phyloP scores from a whole-genome alignment of 495 filamentous ascomycete genomes.

The Tuber microsphaerosporum region DNA sequence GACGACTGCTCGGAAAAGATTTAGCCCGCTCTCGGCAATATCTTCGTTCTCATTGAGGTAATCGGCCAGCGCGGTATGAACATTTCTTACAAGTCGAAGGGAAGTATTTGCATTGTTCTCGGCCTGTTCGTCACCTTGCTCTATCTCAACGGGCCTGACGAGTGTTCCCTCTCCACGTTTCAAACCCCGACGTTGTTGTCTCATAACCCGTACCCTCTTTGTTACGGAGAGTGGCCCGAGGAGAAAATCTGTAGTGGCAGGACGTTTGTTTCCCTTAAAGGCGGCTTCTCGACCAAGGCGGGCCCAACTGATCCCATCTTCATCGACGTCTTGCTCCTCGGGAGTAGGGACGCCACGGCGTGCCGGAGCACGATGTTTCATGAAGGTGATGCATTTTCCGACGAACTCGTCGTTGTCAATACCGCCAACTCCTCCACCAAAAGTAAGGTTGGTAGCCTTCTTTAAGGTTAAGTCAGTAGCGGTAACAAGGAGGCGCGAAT shows the following conservation, averaged over 20 bases:
- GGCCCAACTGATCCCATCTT: slow-evolving; percentile 81
- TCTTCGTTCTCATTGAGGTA: slow-evolving; percentile 25
- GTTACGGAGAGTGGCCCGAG: slow-evolving; percentile 84
- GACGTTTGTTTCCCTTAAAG: slow-evolving; percentile 63
- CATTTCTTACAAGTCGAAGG: slow-evolving; percentile 60
- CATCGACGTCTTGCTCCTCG: slow-evolving; percentile 51
- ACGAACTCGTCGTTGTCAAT: slow-evolving; percentile 92
- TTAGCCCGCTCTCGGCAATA: slow-evolving; percentile 52
- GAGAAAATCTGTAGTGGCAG: slow-evolving; percentile 73
- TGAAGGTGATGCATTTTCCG: slow-evolving; percentile 80
- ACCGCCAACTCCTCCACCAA: slow-evolving; percentile 61
- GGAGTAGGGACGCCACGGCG: slow-evolving; percentile 42
- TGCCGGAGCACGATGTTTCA: slow-evolving; percentile 56
- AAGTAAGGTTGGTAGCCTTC: slow-evolving; percentile 50
- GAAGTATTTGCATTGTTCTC: slow-evolving; percentile 44
- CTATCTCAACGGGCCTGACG: slow-evolving; percentile 66
- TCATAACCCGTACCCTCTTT: slow-evolving; percentile 63
- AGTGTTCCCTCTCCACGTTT: slow-evolving; percentile 58
- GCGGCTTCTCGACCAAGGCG: slow-evolving; percentile 70
- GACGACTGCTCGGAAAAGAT: slow-evolving; percentile 74
- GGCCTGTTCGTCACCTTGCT: slow-evolving; percentile 50
- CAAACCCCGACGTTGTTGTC: slow-evolving; percentile 58
- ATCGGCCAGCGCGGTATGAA: slow-evolving; percentile 47
- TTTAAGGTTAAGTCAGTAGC: slow-evolving; percentile 71
- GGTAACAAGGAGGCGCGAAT: slow-evolving; percentile 72